These are phyloP conservation scores for Cutaneotrichosporon cyanovorans DNA, from an alignment of 1,284 basidiomycete species.

Conservation along the genomic window DNA sequence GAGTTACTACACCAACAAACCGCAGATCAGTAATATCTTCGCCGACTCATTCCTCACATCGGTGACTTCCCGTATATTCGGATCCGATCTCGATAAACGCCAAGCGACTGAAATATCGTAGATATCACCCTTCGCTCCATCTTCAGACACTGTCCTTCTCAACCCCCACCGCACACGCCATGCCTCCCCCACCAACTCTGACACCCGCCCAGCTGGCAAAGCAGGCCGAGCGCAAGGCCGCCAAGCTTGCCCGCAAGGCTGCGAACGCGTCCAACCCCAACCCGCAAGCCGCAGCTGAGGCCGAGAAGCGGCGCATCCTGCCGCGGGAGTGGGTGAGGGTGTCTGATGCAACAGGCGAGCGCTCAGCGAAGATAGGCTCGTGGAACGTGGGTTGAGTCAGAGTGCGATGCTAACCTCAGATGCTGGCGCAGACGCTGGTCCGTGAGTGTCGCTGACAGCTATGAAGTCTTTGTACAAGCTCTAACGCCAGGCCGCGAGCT, in stretches of 20 bases:
- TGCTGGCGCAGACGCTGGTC: slow-evolving; percentile 47
- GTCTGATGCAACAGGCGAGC: slow-evolving; percentile 54
- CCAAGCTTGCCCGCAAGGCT: slow-evolving; percentile 38
- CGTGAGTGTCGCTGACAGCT: slow-evolving; percentile 24
- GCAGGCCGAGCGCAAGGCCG: slow-evolving; percentile 37
- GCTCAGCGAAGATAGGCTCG: slow-evolving; percentile 61
- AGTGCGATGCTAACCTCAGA: slow-evolving; percentile 45
- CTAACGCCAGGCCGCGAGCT: slow-evolving; percentile 65
- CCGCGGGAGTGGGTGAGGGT: slow-evolving; percentile 42
- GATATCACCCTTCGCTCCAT: too few relatives aligned
- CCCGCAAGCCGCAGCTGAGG: slow-evolving; percentile 10
- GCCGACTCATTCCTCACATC: too few relatives aligned
- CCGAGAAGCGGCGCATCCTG: slow-evolving; percentile 27
- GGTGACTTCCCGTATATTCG: too few relatives aligned
- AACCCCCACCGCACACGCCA: not conserved
- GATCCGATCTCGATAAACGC: too few relatives aligned
- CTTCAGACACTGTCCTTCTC: too few relatives aligned
- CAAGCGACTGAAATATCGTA: too few relatives aligned
- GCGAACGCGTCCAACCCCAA: slow-evolving; percentile 5
- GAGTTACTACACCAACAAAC: too few relatives aligned
- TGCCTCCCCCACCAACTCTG: slow-evolving; percentile 16
- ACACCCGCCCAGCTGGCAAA: slow-evolving; percentile 39
- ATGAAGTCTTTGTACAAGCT: too few relatives aligned
- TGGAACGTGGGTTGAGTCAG: slow-evolving; percentile 45
- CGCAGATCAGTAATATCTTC: too few relatives aligned